phyloP scores from a whole-genome alignment of 208 protist species.

The Acanthamoeba royreba region DNA sequence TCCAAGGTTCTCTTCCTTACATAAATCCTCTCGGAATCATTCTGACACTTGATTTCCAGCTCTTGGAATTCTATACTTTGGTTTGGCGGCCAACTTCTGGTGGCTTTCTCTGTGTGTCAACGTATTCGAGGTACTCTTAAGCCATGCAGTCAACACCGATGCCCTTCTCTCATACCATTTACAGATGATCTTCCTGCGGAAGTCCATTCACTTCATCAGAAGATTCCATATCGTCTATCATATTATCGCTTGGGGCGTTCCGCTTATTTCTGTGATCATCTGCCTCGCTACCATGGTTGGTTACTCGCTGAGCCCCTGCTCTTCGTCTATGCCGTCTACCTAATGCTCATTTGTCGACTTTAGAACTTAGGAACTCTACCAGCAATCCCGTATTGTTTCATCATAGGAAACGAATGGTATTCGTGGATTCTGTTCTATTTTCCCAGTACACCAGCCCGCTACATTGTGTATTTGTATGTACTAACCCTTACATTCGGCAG shows the following conservation, averaged over 20 bases:
- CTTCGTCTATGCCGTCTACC: neutral
- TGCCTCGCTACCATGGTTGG: neutral
- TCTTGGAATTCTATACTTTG: conserved; percentile 10
- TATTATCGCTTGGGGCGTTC: neutral
- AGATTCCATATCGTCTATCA: neutral
- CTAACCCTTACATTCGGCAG: neutral
- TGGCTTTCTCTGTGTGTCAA: conserved; percentile 23
- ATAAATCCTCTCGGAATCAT: neutral
- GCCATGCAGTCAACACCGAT: neutral
- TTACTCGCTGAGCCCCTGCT: neutral
- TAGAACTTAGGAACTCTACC: neutral
- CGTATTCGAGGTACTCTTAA: neutral
- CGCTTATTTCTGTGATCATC: neutral
- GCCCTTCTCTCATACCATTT: neutral
- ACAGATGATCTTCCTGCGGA: conserved; percentile 15
- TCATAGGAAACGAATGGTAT: neutral
- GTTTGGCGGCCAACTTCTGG: conserved; percentile 3
- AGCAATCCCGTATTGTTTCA: neutral
- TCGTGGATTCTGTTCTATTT: conserved; percentile 20
- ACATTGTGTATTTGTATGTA: neutral
- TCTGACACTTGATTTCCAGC: neutral
- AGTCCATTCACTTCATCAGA: neutral
- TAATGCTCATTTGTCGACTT: neutral
- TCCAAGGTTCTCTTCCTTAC: neutral
- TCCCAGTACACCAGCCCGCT: neutral